Percentiles rank a stretch among this genome's conserved stretches.
These are phyloP conservation scores for Chrysophaeum taylorii DNA, from an alignment of 352 stramenopile genomes.

Conservation along the genomic window DNA sequence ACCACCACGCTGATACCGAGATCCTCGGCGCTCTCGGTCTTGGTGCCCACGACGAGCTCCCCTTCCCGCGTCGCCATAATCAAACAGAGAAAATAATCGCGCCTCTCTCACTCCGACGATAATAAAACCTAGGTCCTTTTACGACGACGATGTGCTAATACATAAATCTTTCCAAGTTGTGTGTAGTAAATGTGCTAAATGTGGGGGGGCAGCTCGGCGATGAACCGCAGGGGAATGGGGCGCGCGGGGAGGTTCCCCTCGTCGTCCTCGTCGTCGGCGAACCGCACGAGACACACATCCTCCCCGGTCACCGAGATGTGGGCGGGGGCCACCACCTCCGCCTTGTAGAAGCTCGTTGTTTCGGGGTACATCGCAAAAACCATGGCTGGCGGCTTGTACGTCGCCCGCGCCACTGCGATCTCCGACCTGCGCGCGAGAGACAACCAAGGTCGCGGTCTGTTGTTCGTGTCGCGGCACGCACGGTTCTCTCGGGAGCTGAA, in stretches of 20 bases:
- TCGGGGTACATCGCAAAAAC: constrained; percentile 5
- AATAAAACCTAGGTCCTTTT: too few relatives aligned
- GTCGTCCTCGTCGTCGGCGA: constrained; percentile 1
- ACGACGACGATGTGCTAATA: too few relatives aligned
- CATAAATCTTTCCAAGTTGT: too few relatives aligned
- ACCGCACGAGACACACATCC: not conserved
- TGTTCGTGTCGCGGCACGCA: too few relatives aligned
- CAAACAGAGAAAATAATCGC: not conserved
- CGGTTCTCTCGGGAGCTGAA: not conserved
- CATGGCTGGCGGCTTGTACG: not conserved
- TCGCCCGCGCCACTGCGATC: not conserved
- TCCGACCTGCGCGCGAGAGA: not conserved
- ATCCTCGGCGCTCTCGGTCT: not conserved
- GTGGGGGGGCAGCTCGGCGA: not conserved
- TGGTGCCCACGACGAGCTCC: not conserved
- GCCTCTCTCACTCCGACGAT: not conserved
- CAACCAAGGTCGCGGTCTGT: not conserved
- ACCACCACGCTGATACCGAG: constrained; percentile 74
- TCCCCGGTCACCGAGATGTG: not conserved
- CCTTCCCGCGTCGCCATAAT: not conserved
- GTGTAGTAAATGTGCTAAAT: too few relatives aligned
- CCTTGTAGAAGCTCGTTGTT: not conserved
- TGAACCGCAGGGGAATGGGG: not conserved
- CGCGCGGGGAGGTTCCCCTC: not conserved
- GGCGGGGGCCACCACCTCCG: not conserved